Evolutionary conservation across 805 yeast species (phyloP).

Genomic region (Metschnikowia matae): DNA sequence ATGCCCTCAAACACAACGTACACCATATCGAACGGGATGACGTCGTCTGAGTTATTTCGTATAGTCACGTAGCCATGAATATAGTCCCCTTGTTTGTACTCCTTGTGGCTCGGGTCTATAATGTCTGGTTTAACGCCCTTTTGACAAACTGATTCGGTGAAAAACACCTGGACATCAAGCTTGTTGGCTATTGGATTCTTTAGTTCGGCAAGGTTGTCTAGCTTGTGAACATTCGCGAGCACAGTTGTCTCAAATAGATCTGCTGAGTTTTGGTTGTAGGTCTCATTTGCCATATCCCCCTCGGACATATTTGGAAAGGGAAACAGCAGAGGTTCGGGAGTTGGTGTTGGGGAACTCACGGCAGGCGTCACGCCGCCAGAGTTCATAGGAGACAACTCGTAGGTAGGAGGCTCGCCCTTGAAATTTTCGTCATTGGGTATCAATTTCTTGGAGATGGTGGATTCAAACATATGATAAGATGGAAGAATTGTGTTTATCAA

Average conservation of each 20-base stretch:
- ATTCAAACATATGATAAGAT: slow-evolving; percentile 42
- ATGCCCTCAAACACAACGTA: slow-evolving; percentile 42
- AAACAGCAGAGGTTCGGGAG: slow-evolving; percentile 6
- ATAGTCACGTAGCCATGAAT: slow-evolving; percentile 43
- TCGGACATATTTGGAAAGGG: slow-evolving; percentile 15
- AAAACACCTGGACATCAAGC: slow-evolving; percentile 30
- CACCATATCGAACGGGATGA: slow-evolving; percentile 42
- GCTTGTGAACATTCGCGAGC: slow-evolving; percentile 38
- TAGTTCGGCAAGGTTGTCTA: slow-evolving; percentile 29
- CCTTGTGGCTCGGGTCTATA: slow-evolving; percentile 30
- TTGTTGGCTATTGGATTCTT: slow-evolving; percentile 19
- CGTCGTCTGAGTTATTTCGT: slow-evolving; percentile 25
- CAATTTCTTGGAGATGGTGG: slow-evolving; percentile 36
- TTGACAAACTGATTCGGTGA: slow-evolving; percentile 38
- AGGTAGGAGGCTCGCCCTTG: slow-evolving; percentile 38
- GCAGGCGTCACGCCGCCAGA: slow-evolving; percentile 18
- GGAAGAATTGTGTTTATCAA: slow-evolving; percentile 37
- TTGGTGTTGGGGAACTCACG: slow-evolving; percentile 2
- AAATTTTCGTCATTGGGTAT: slow-evolving; percentile 38
- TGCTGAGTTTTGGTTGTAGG: slow-evolving; percentile 13
- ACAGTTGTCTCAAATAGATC: slow-evolving; percentile 38
- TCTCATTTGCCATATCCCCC: slow-evolving; percentile 5
- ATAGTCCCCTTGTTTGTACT: slow-evolving; percentile 40
- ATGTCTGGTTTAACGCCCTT: slow-evolving; percentile 34
- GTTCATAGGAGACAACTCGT: slow-evolving; percentile 21